These are phyloP conservation scores for Poteriospumella lacustris DNA, from an alignment of 108 stramenopile genomes.

Conservation along the genomic window DNA sequence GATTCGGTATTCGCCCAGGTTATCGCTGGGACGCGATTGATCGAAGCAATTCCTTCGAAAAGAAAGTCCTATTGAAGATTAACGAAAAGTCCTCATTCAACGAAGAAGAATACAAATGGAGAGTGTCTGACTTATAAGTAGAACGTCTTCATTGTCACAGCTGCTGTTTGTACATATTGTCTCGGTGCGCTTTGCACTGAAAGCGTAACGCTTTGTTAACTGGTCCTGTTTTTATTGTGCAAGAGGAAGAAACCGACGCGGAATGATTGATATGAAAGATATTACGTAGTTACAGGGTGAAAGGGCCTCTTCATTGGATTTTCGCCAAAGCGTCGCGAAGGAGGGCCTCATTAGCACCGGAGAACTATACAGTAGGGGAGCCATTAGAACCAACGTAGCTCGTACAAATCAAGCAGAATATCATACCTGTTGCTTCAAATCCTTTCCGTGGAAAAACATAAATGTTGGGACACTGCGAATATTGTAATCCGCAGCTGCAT, in stretches of 20 bases:
- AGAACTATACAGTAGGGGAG: neutral
- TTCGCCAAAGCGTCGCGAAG: neutral
- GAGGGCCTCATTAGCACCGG: neutral
- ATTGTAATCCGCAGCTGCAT: neutral
- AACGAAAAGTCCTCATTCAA: neutral
- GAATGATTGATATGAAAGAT: no score
- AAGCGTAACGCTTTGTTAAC: no score
- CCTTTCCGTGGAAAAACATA: neutral
- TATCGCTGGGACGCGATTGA: conserved; percentile 97
- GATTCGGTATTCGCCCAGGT: conserved; percentile 77
- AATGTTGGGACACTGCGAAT: conserved; percentile 17
- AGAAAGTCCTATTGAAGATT: conserved; percentile 53
- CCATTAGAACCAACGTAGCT: neutral
- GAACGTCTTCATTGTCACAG: no score
- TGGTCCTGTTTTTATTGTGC: no score
- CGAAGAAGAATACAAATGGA: conserved; percentile 27
- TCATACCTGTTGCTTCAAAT: neutral
- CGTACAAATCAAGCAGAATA: neutral
- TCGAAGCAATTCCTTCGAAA: conserved; percentile 90
- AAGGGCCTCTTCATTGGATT: neutral
- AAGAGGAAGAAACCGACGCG: no score
- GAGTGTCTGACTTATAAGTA: conserved; percentile 13
- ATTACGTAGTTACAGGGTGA: no score
- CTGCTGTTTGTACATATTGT: no score
- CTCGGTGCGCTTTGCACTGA: no score